Percentiles rank a stretch among this genome's conserved stretches.
These are phyloP conservation scores for Choanephora cucurbitarum DNA, from an alignment of 371 early-diverging fungal genomes.

Conservation along the genomic window DNA sequence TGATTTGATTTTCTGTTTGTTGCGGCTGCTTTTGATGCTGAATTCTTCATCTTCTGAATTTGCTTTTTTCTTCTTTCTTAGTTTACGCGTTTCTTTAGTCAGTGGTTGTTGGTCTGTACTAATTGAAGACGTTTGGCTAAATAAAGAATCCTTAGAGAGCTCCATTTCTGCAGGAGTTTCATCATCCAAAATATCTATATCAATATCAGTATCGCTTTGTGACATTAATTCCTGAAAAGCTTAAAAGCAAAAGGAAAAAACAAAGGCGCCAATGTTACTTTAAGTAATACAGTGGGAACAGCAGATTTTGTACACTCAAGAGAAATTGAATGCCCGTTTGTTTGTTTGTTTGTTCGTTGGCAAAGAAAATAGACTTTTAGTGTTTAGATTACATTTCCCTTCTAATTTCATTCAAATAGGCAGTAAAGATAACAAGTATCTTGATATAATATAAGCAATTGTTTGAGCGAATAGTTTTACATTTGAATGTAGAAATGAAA, in stretches of 20 bases:
- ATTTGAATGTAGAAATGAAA: too few relatives aligned
- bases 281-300: too few relatives aligned
- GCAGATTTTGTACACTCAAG: too few relatives aligned
- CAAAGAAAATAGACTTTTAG: too few relatives aligned
- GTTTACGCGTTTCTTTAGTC: constrained; percentile 18
- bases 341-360: too few relatives aligned
- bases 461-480: too few relatives aligned
- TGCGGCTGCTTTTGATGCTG: neutral
- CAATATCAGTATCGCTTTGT: constrained; percentile 2
- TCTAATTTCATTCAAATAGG: too few relatives aligned
- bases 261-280: neutral
- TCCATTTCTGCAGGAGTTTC: neutral
- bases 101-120: neutral
- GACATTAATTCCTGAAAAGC: constrained; percentile 1
- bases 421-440: too few relatives aligned
- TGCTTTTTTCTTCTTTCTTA: constrained; percentile 17
- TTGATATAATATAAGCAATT: too few relatives aligned
- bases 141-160: neutral
- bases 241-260: constrained; percentile 1
- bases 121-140: neutral
- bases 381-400: too few relatives aligned
- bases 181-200: constrained; percentile 5
- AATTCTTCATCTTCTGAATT: constrained; percentile 8
- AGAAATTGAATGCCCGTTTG: too few relatives aligned
- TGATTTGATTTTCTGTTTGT: neutral